Evolutionary conservation across 768 basidiomycete species (phyloP), one percentile per base, ranked within the genome.

Genomic region (Sistotremastrum niveocremeum): DNA sequence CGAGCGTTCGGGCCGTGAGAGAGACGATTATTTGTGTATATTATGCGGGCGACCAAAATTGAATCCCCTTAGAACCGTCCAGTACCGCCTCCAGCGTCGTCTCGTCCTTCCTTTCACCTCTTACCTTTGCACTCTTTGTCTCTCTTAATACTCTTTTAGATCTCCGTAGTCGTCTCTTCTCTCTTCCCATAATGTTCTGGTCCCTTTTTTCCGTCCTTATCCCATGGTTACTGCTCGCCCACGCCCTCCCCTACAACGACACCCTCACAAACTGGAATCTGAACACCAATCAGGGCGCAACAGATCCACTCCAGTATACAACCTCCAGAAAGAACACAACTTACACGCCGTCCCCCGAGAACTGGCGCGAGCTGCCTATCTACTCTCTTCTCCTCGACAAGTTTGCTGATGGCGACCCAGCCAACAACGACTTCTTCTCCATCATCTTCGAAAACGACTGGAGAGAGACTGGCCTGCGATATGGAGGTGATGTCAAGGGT

Each of bases 321-420:
- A 62, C 62, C 3, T 65, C 67, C 45, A 74, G 84, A 37, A 62
- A 71, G 2, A 83, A 77, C 53, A 65, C 65, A 1, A 78, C 72
- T 6, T 91, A 93, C 62, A 83, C 77, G 0, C 71, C 74, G 0
- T 91, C 88, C 0, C 91, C 91, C 0, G 40, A 52, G 9, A 95
- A 95, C 62, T 95, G 91, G 91, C 77, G 91, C 12, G 65, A 74
- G 5, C 63, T 88, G 7, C 86, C 87, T 1, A 70, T 78, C 43
- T 90, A 90, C 58, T 85, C 82, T 38, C 56, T 89, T 55, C 79
- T 94, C 43, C 62, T 91, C 53, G 91, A 95, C 73, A 94, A 94
- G 64, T 94, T 87, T 58, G 88, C 88, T 9, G 89, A 94, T 54
- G 91, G 91, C 1, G 84, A 90, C 59, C 91, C 91, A 3, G 64